Percentiles rank a stretch among this genome's conserved stretches.
phyloP scores from a whole-genome alignment of 805 yeast species.

The Vanderwaltozyma tropicalis region DNA sequence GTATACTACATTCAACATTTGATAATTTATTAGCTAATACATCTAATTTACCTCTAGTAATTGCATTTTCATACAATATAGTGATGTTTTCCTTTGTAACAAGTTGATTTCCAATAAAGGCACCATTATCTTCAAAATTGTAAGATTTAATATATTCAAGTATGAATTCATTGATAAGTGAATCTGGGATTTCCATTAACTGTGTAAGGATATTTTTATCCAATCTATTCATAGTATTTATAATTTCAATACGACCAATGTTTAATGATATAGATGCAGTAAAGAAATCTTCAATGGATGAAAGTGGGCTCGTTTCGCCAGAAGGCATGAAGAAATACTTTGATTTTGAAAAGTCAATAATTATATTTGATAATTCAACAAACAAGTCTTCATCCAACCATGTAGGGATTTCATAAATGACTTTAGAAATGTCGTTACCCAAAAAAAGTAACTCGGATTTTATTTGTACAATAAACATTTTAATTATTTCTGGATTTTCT shows the following conservation, averaged over 20 bases:
- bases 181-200: slow-evolving; percentile 7
- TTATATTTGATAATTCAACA: slow-evolving; percentile 26
- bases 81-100: slow-evolving; percentile 28
- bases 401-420: slow-evolving; percentile 29
- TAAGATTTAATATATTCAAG: slow-evolving; percentile 17
- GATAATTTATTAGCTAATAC: slow-evolving; percentile 16
- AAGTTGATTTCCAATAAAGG: slow-evolving; percentile 23
- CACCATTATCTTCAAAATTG: slow-evolving; percentile 20
- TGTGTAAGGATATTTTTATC: slow-evolving; percentile 16
- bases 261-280: slow-evolving; percentile 11
- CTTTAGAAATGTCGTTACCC: slow-evolving; percentile 20
- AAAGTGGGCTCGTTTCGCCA: slow-evolving; percentile 7
- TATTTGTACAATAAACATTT: slow-evolving; percentile 5
- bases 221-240: slow-evolving; percentile 26
- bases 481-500: no score
- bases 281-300: slow-evolving; percentile 15
- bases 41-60: slow-evolving; percentile 8
- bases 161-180: slow-evolving; percentile 10
- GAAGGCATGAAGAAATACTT: slow-evolving; percentile 3
- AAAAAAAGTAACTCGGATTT: neutral
- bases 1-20: no score
- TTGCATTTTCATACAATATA: slow-evolving; percentile 27
- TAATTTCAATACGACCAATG: slow-evolving; percentile 18
- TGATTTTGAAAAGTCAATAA: slow-evolving; percentile 28
- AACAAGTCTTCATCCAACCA: slow-evolving; percentile 24